These are phyloP conservation scores for Takashimella tepidaria DNA, from an alignment of 1,284 basidiomycete genomes.

Conservation along the genomic window DNA sequence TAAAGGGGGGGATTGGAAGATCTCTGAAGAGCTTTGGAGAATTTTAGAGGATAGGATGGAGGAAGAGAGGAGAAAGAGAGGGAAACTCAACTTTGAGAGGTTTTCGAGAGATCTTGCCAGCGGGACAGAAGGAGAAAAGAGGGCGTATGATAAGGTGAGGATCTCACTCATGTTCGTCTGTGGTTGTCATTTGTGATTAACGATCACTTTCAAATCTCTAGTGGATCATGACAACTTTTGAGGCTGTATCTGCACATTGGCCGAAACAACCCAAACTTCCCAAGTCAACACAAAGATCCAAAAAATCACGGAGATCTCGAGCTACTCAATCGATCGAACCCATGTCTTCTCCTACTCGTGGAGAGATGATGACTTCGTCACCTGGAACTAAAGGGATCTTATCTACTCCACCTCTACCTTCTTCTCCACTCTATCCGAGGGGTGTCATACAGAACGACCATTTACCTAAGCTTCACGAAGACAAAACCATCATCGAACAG, in stretches of 20 bases:
- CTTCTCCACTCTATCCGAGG: constrained; percentile 8
- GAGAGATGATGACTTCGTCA: constrained; percentile 1
- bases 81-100: constrained; percentile 34
- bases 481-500: no score
- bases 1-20: constrained; percentile 47
- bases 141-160: constrained; percentile 48
- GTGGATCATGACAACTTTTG: constrained; percentile 81
- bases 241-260: constrained; percentile 58
- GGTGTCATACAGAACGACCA: not conserved
- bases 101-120: constrained; percentile 27
- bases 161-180: no score
- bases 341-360: not conserved
- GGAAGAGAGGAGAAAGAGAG: constrained; percentile 47
- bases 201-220: constrained; percentile 19
- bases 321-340: not conserved
- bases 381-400: constrained; percentile 6
- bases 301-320: constrained; percentile 10
- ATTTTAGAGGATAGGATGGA: constrained; percentile 41
- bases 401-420: constrained; percentile 27
- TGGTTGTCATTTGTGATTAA: no score
- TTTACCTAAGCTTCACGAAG: no score
- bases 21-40: constrained; percentile 37
- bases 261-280: constrained; percentile 24
- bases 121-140: constrained; percentile 35
- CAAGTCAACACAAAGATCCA: constrained; percentile 25